Evolutionary conservation across 1,284 basidiomycete species (phyloP).

Genomic region (Leccinum variabile): DNA sequence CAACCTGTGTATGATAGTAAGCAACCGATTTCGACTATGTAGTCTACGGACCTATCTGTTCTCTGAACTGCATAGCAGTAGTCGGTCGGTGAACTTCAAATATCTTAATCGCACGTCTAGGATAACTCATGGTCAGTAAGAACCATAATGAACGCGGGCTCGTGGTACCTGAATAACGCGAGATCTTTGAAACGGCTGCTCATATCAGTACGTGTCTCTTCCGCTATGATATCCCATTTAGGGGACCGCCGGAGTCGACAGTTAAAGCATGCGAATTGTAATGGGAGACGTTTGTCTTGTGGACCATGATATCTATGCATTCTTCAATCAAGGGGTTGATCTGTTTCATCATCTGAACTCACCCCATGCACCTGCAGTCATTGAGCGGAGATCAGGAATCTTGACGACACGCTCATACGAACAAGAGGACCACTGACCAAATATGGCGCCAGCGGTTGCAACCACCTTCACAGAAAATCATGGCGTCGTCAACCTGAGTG

Average conservation of each 20-base stretch:
- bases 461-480: slow-evolving; percentile 62
- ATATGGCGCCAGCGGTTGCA: slow-evolving; percentile 73
- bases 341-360: slow-evolving; percentile 13
- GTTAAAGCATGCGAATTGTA: slow-evolving; percentile 64
- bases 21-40: slow-evolving; percentile 3
- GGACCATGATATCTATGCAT: slow-evolving; percentile 58
- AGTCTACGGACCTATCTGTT: slow-evolving; percentile 50
- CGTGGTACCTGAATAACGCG: slow-evolving; percentile 60
- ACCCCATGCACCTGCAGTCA: slow-evolving; percentile 74
- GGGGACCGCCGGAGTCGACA: slow-evolving; percentile 64
- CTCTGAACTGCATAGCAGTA: slow-evolving; percentile 54
- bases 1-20: slow-evolving; percentile 44
- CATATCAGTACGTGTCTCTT: slow-evolving; percentile 57
- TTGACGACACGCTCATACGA: slow-evolving; percentile 3
- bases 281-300: slow-evolving; percentile 55
- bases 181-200: slow-evolving; percentile 63
- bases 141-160: not conserved
- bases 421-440: slow-evolving; percentile 48
- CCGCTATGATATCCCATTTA: slow-evolving; percentile 66
- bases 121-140: slow-evolving; percentile 4
- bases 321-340: slow-evolving; percentile 2
- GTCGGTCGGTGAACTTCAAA: slow-evolving; percentile 53
- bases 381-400: slow-evolving; percentile 1
- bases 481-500: slow-evolving; percentile 51
- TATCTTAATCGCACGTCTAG: slow-evolving; percentile 72